Evolutionary conservation across 148 eudicot genomes (phyloP).

Genomic region (Rhododendron griersonianum): DNA sequence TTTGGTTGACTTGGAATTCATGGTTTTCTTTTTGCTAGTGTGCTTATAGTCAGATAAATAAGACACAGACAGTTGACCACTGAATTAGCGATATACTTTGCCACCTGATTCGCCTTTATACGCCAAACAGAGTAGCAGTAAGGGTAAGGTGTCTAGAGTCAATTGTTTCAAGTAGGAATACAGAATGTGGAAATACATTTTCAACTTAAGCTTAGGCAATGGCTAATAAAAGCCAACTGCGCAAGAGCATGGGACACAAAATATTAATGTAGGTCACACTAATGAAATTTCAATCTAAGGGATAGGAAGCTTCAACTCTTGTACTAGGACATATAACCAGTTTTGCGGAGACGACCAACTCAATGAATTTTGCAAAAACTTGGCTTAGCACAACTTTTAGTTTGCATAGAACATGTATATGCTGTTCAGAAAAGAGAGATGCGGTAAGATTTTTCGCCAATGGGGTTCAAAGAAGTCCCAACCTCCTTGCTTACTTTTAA

Average conservation of each 20-base stretch:
- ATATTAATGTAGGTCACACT: not conserved
- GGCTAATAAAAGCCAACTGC: not conserved
- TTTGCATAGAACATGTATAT: not conserved
- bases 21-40: not conserved
- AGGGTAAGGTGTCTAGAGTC: not conserved
- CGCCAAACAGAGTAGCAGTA: not conserved
- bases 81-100: not conserved
- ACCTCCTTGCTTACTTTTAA: not conserved
- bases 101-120: not conserved
- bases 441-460: not conserved
- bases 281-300: not conserved
- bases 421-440: not conserved
- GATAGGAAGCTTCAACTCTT: not conserved
- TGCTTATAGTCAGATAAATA: not conserved
- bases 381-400: not conserved
- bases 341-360: not conserved
- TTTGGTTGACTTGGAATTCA: not conserved
- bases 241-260: not conserved
- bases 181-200: not conserved
- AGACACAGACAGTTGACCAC: not conserved
- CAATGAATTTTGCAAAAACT: not conserved
- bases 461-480: not conserved
- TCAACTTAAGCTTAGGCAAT: not conserved
- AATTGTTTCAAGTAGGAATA: not conserved
- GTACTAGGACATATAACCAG: not conserved